Conservation (phyloP, 2,329 filamentous ascomycete genomes). For the Aspergillus floridensis region DNA sequence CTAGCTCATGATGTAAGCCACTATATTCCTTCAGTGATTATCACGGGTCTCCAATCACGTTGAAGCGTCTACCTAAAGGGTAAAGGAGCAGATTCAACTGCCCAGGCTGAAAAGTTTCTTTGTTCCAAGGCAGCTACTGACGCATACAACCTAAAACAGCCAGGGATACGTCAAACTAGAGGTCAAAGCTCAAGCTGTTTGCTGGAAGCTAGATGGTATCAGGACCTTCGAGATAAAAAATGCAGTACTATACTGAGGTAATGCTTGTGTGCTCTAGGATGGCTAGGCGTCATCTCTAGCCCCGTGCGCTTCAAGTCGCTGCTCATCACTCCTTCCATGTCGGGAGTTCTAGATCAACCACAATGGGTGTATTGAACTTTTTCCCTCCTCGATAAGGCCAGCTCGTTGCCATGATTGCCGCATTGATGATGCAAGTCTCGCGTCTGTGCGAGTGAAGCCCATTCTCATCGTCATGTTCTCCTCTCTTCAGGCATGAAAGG, state of each 20-base stretch:
- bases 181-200: constrained; percentile 17
- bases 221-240: background rate
- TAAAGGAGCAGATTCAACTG: background rate
- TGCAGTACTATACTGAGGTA: background rate
- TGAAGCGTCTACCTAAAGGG: constrained; percentile 1
- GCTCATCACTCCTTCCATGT: constrained; percentile 10
- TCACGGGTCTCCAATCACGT: background rate
- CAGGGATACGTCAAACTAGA: constrained; percentile 10
- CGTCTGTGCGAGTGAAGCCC: constrained; percentile 37
- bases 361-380: constrained; percentile 72
- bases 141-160: constrained; percentile 7
- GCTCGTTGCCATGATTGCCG: constrained; percentile 67
- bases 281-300: background rate
- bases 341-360: constrained; percentile 74
- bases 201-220: constrained; percentile 5
- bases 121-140: constrained; percentile 13
- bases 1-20: constrained; percentile 4
- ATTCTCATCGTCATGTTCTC: constrained; percentile 1
- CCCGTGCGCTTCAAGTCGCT: background rate
- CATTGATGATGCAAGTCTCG: constrained; percentile 79
- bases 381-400: constrained; percentile 63
- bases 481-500: constrained; percentile 1
- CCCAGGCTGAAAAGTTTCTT: background rate
- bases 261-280: background rate
- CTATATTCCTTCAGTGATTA: background rate